Conservation (phyloP, 352 stramenopile species). For the Lagenidium giganteum region DNA sequence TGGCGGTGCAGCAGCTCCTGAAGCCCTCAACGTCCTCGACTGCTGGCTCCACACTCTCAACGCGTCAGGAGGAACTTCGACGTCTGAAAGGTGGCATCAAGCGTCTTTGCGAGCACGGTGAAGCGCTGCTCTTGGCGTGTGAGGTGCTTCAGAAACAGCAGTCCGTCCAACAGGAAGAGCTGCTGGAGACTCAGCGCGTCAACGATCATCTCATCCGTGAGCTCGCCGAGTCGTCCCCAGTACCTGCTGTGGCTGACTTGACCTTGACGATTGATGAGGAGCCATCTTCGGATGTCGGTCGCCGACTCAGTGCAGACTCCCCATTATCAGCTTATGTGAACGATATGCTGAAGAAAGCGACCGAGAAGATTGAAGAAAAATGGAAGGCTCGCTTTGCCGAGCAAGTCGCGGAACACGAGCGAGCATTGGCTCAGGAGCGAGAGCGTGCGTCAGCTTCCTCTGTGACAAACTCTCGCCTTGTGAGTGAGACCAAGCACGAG, state of each 20-base stretch:
- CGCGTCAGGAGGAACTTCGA: slow-evolving; percentile 44
- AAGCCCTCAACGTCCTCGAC: slow-evolving; percentile 29
- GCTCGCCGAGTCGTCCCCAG: slow-evolving; percentile 8
- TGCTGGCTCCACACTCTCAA: slow-evolving; percentile 14
- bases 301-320: slow-evolving; percentile 30
- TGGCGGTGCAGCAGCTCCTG: slow-evolving; percentile 59
- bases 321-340: slow-evolving; percentile 70
- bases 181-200: slow-evolving; percentile 7
- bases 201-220: slow-evolving; percentile 19
- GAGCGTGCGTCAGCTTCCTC: slow-evolving; percentile 59
- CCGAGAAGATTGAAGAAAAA: slow-evolving; percentile 79
- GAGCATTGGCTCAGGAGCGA: slow-evolving; percentile 56
- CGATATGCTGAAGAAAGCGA: slow-evolving; percentile 66
- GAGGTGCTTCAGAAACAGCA: slow-evolving; percentile 16
- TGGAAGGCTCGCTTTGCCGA: slow-evolving; percentile 73
- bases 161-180: slow-evolving; percentile 11
- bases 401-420: slow-evolving; percentile 60
- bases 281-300: not conserved
- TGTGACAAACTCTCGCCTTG: slow-evolving; percentile 56
- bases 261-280: not conserved
- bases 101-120: slow-evolving; percentile 18
- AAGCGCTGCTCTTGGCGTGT: slow-evolving; percentile 18
- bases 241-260: not conserved
- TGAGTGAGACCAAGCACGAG: slow-evolving; percentile 68
- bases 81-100: slow-evolving; percentile 38